Percentiles rank a stretch among this genome's conserved stretches.
Evolutionary conservation across 1,284 basidiomycete species (phyloP).

Genomic region (Leccinum subfulvum): DNA sequence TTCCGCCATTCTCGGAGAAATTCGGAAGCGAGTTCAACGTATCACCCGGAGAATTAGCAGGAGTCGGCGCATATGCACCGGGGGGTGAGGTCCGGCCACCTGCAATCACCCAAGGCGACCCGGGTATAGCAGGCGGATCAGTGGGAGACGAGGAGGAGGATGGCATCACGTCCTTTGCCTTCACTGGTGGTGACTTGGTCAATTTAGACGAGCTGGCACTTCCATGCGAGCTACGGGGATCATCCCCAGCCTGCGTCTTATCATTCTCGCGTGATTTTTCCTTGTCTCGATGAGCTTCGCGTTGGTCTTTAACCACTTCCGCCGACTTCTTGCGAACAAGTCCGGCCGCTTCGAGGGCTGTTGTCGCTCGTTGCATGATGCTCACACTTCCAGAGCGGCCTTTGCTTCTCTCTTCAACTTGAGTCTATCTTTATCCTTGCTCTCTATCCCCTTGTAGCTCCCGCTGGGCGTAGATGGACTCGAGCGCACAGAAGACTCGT

Average conservation of each 20-base stretch:
- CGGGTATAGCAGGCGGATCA: conserved; percentile 45
- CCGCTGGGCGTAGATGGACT: conserved; percentile 65
- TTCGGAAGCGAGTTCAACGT: conserved; percentile 56
- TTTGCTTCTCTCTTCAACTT: conserved; percentile 57
- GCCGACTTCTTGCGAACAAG: conserved; percentile 77
- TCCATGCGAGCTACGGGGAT: conserved; percentile 61
- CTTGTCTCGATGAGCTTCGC: conserved; percentile 42
- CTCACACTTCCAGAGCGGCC: conserved; percentile 80
- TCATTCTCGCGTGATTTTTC: conserved; percentile 44
- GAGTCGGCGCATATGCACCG: conserved; percentile 40
- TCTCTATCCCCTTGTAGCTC: conserved; percentile 42
- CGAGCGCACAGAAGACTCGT: conserved; percentile 50
- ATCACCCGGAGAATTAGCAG: conserved; percentile 53
- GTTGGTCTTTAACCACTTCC: conserved; percentile 65
- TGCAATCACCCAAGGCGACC: conserved; percentile 73
- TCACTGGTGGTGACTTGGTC: conserved; percentile 67
- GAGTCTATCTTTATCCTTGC: conserved; percentile 44
- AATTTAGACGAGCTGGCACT: conserved; percentile 55
- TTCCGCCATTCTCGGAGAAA: conserved; percentile 40
- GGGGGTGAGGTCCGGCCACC: conserved; percentile 44
- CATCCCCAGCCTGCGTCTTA: conserved; percentile 48
- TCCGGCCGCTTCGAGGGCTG: conserved; percentile 78
- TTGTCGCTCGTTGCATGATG: conserved; percentile 91
- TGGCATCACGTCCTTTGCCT: conserved; percentile 47
- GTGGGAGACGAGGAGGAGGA: conserved; percentile 43